phyloP scores from a whole-genome alignment of 768 basidiomycete species.

The Lactarius sanguifluus region DNA sequence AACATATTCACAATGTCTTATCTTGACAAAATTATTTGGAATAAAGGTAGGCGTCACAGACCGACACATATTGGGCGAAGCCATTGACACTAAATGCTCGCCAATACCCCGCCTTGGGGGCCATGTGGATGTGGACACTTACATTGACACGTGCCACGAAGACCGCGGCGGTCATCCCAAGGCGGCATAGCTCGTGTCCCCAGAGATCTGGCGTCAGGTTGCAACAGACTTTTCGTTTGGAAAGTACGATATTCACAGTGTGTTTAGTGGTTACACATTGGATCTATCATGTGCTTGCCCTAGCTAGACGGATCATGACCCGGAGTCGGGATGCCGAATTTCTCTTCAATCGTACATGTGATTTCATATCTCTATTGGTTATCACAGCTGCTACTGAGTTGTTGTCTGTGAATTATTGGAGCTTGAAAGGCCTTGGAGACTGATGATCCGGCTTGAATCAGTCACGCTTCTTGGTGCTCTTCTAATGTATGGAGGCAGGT shows the following conservation, averaged over 20 bases:
- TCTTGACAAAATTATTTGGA: background rate
- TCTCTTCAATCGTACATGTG: background rate
- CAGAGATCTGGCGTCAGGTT: background rate
- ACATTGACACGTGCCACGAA: background rate
- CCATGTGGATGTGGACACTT: background rate
- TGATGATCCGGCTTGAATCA: background rate
- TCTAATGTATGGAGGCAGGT: background rate
- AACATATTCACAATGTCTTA: too few species aligned
- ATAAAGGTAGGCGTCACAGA: background rate
- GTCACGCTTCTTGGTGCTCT: background rate
- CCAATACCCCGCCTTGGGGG: background rate
- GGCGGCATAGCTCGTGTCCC: background rate
- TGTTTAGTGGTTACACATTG: background rate
- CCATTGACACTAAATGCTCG: too few species aligned
- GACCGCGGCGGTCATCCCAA: background rate
- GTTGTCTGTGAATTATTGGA: background rate
- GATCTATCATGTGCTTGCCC: background rate
- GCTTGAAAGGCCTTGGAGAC: background rate
- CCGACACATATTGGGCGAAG: background rate
- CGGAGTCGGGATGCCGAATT: background rate
- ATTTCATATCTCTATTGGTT: background rate
- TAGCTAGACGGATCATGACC: background rate
- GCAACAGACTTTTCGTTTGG: background rate
- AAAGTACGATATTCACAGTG: background rate
- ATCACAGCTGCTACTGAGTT: background rate